Evolutionary conservation across 1,139 yeast species (phyloP).

Genomic region (Eremothecium coryli): DNA sequence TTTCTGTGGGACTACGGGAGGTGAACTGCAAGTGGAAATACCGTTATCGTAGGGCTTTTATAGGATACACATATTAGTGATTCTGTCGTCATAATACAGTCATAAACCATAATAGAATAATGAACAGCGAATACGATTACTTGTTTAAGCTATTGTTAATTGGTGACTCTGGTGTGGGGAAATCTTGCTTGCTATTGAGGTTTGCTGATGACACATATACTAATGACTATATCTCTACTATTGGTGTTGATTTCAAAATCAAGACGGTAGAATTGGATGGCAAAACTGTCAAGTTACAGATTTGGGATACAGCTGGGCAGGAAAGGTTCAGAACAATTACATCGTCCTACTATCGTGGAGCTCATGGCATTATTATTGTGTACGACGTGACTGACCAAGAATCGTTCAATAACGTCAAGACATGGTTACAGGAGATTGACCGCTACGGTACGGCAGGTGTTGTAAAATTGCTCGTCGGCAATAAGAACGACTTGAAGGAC

Average conservation of each 20-base stretch:
- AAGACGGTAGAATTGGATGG: slow-evolving; percentile 96
- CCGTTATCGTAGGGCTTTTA: too few species aligned
- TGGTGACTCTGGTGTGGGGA: slow-evolving; percentile 98
- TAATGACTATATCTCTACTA: slow-evolving; percentile 92
- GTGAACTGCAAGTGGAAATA: too few species aligned
- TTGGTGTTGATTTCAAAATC: slow-evolving; percentile 96
- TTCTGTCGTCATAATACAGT: not conserved
- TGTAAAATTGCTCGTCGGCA: slow-evolving; percentile 90
- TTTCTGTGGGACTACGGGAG: too few species aligned
- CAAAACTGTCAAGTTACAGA: slow-evolving; percentile 91
- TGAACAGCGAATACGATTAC: slow-evolving; percentile 93
- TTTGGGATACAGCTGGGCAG: slow-evolving; percentile 99
- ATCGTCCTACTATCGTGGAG: slow-evolving; percentile 95
- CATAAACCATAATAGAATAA: slow-evolving; percentile 19
- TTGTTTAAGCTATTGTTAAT: slow-evolving; percentile 86
- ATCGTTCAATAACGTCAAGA: slow-evolving; percentile 92
- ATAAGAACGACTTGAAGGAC: slow-evolving; percentile 89
- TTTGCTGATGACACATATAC: slow-evolving; percentile 97
- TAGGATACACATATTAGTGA: too few species aligned
- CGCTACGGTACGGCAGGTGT: slow-evolving; percentile 98
- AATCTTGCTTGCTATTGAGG: slow-evolving; percentile 86
- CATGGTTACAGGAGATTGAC: slow-evolving; percentile 98
- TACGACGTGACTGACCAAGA: slow-evolving; percentile 98
- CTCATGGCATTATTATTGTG: slow-evolving; percentile 95
- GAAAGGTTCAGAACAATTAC: slow-evolving; percentile 97